Conservation (phyloP, 2,329 filamentous ascomycete genomes). For the Helicocarpus griseus region DNA sequence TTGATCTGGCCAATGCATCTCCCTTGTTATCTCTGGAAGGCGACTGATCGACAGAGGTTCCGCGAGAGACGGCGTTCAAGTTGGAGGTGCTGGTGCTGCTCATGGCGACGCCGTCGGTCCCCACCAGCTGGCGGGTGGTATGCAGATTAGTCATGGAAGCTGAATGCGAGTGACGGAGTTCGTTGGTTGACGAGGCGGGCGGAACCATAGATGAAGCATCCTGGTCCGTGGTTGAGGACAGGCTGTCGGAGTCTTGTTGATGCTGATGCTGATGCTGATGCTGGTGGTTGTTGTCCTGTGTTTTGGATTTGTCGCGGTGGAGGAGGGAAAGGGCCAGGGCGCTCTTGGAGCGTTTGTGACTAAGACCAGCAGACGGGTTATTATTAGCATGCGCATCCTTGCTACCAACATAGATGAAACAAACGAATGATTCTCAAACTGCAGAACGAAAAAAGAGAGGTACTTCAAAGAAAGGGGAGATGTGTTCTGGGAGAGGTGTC, state of each 20-base stretch:
- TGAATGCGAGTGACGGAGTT: slow-evolving; percentile 17
- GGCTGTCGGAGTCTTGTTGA: slow-evolving; percentile 24
- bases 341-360: slow-evolving; percentile 47
- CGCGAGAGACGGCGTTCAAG: slow-evolving; percentile 11
- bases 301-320: slow-evolving; percentile 42
- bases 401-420: not conserved
- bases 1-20: slow-evolving; percentile 20
- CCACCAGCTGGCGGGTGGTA: slow-evolving; percentile 23
- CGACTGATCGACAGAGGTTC: slow-evolving; percentile 20
- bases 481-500: too few species aligned
- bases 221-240: slow-evolving; percentile 12
- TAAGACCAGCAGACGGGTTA: too few species aligned
- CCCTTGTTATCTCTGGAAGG: slow-evolving; percentile 18
- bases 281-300: too few species aligned
- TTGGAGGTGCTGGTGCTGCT: slow-evolving; percentile 7
- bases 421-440: not conserved
- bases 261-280: too few species aligned
- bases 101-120: slow-evolving; percentile 13
- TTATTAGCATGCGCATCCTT: not conserved
- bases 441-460: not conserved
- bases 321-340: slow-evolving; percentile 45
- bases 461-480: too few species aligned
- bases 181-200: slow-evolving; percentile 17
- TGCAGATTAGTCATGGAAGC: slow-evolving; percentile 21
- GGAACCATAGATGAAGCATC: slow-evolving; percentile 16